Evolutionary conservation across 2,329 filamentous ascomycete genomes (phyloP), one percentile per base, ranked within the genome.

Genomic region (Cercospora sp.): DNA sequence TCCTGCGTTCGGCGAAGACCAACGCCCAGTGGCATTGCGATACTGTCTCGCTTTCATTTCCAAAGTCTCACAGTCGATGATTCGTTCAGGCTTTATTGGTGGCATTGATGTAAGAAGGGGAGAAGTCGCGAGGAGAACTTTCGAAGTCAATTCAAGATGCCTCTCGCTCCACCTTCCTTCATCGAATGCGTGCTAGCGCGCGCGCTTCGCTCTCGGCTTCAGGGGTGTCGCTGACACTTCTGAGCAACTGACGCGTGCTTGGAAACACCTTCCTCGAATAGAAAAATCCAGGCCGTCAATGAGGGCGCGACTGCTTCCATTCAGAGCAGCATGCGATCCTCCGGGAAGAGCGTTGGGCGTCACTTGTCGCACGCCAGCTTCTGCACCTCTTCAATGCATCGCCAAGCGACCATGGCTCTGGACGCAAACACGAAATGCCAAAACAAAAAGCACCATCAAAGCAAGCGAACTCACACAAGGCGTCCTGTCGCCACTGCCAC

Each of bases 381-480:
- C 33, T n/a, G 45, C 31, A 36, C 26, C 55, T 8, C 16, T 18
- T 20, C 55, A 30, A 5, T 60, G 39, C 60, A 58, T 64, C 42
- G 26, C 33, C 53, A 64, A 60, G 39, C 31, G 63, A 55, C 67
- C 67, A 66, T 68, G 67, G 67, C 67, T 66, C 10, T 67, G 66
- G 66, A 42, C 36, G n/a, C 67, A 68, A 30, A 60, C 42, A 31
- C 68, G 68, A 12, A 68, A 68, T 58, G 81, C 80, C 55, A 84
- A 83, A 72, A 79, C 75, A 23, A 80, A 76, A 60, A 76, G 77
- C 4, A 78, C 75, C 1, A 42, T 83, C 36, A 75, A 75, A 53
- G 69, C 76, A 73, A 66, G 83, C 68, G 81, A 86, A 28, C 79
- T 89, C 31, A 86, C 85, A 5, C 87, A 90, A 76, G 87, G 87